Base-by-base conservation (phyloP, 441 rosid genomes). In the Populus hybrid region DNA sequence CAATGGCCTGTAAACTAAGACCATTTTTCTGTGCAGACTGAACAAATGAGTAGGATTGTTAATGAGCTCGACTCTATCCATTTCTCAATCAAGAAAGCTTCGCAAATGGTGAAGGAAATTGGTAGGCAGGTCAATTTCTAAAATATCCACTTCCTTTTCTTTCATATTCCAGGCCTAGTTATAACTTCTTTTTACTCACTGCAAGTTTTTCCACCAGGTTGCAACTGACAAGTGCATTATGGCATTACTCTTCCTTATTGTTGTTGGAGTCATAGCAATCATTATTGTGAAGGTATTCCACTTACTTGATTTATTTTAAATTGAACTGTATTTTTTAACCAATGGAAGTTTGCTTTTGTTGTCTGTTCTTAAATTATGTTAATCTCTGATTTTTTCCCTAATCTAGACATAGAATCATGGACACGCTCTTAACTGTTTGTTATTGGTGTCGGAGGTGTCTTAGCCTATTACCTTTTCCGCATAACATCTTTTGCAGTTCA, bases 21-120 rank as follows among this genome's bases (percentile, higher is more conserved):
- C 8, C 77, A 75, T 73, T 71, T 75, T 76, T 68, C 0, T 85
- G 35, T 87, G 74, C 88, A 94, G 98, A 95, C 99, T 4, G 99
- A 95, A 78, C 97, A 95, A 90, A 95, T 95, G 98, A 89, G 95
- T 83, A 91, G 97, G 86, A 89, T 95, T 76, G 97, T 95, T 72
- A 94, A 94, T 82, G 99, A 95, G 84, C 88, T 95, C 6, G 98
- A 95, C 83, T 94, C 99, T 40, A 95, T 95, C 77, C 97, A 95
- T 84, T 95, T 94, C 80, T 95, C 99, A 74, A 84, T 95, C 83
- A 94, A 95, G 87, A 95, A 88, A 80, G 99, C 99, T 79, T 89
- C 97, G 69, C 84, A 94, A 84, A 79, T 95, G 85, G 97, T 94
- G 82, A 95, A 92, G 90, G 99, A 92, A 87, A 91, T 95, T 70